These are phyloP conservation scores for Aspergillus terreus DNA, from an alignment of 2,329 filamentous ascomycete species.

Conservation along the genomic window DNA sequence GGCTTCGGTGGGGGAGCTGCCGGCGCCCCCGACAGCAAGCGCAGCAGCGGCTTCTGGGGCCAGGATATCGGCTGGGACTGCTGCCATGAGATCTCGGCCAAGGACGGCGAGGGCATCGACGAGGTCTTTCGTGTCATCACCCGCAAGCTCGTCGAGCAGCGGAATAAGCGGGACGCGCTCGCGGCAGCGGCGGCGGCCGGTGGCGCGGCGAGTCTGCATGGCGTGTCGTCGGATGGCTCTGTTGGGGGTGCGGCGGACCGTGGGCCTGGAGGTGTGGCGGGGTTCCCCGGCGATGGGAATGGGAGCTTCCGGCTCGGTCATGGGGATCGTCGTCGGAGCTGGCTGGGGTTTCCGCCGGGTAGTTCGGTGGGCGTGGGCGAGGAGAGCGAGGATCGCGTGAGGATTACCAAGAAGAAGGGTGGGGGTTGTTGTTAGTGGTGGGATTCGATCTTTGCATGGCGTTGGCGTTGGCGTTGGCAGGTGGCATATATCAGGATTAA, in stretches of 20 bases:
- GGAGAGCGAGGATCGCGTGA: conserved; percentile 28
- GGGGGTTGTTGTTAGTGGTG: conserved; percentile 40
- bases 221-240: conserved; percentile 44
- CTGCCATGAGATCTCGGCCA: conserved; percentile 93
- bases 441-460: neutral
- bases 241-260: conserved; percentile 10
- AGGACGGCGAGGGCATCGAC: conserved; percentile 91
- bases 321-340: conserved; percentile 63
- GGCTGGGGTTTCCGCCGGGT: conserved; percentile 58
- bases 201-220: conserved; percentile 38
- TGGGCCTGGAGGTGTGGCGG: neutral
- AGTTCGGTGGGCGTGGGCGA: conserved; percentile 31
- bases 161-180: conserved; percentile 51
- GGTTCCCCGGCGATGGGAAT: conserved; percentile 37
- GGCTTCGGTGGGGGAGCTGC: conserved; percentile 23
- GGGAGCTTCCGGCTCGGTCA: conserved; percentile 59
- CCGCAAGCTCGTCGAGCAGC: conserved; percentile 75
- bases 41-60: conserved; percentile 62
- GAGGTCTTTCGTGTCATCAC: conserved; percentile 92
- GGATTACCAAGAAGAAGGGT: conserved; percentile 30
- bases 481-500: too few relatives aligned
- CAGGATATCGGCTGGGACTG: conserved; percentile 95
- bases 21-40: conserved; percentile 38
- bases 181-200: conserved; percentile 39
- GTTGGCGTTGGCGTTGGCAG: too few relatives aligned